Evolutionary conservation across 2,329 filamentous ascomycete species (phyloP).

Genomic region (Zasmidium cellare): DNA sequence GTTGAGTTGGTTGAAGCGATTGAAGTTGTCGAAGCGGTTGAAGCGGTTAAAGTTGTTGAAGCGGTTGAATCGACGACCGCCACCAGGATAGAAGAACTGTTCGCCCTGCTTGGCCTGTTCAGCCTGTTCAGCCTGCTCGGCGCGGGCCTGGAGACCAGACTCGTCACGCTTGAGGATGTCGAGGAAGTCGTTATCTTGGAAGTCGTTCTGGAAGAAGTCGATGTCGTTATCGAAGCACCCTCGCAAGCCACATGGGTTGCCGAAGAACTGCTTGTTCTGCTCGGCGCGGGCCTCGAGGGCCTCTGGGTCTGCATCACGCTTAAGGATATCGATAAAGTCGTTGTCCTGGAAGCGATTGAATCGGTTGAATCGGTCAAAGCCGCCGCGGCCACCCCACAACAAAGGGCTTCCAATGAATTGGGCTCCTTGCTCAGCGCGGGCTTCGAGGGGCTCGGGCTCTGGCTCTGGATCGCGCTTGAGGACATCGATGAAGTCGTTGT

Average conservation of each 20-base stretch:
- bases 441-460: neutral
- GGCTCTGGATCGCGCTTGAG: neutral
- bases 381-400: neutral
- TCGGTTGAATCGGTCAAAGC: too few species aligned
- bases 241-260: too few species aligned
- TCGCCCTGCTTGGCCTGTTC: neutral
- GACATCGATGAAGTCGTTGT: neutral
- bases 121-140: neutral
- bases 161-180: neutral
- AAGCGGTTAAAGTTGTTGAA: neutral
- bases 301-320: too few species aligned
- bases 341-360: too few species aligned
- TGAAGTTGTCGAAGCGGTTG: neutral
- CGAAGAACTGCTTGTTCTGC: too few species aligned
- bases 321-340: too few species aligned
- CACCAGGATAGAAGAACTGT: neutral
- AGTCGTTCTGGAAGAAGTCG: neutral
- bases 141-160: neutral
- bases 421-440: neutral
- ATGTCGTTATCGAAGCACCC: too few species aligned
- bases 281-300: too few species aligned
- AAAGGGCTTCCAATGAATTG: neutral
- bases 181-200: neutral
- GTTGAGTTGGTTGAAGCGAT: neutral
- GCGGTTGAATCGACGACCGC: neutral